These are phyloP conservation scores for Elsinoe batatas DNA, from an alignment of 2,329 filamentous ascomycete species.

Conservation along the genomic window DNA sequence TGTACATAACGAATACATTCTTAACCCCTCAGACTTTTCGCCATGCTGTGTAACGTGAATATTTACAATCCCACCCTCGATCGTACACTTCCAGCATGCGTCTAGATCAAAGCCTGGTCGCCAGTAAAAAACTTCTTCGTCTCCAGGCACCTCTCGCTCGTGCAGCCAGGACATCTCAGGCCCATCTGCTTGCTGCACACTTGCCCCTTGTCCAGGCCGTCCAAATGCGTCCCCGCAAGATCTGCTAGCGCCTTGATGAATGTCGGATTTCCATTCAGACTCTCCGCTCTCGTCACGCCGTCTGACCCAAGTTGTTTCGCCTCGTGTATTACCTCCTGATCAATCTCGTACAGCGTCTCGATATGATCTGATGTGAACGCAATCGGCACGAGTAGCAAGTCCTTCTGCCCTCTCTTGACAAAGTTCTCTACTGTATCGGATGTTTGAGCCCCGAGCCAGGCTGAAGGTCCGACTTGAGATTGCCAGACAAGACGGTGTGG, in stretches of 20 bases:
- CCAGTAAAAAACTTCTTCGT: slow-evolving; percentile 56
- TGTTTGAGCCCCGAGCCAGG: slow-evolving; percentile 94
- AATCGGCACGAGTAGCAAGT: slow-evolving; percentile 85
- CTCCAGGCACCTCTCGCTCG: slow-evolving; percentile 75
- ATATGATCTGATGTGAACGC: slow-evolving; percentile 99
- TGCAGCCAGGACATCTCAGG: slow-evolving; percentile 85
- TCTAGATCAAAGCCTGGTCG: slow-evolving; percentile 19
- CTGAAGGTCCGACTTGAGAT: slow-evolving; percentile 88
- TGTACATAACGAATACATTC: background rate
- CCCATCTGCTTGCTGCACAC: slow-evolving; percentile 79
- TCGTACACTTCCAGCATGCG: background rate
- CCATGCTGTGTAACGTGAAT: background rate
- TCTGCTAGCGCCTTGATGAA: slow-evolving; percentile 88
- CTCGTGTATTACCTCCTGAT: slow-evolving; percentile 89
- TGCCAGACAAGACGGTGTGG: slow-evolving; percentile 95
- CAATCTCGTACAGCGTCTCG: slow-evolving; percentile 89
- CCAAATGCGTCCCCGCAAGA: slow-evolving; percentile 70
- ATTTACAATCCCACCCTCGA: background rate
- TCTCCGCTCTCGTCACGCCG: slow-evolving; percentile 75
- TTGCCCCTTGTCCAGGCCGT: slow-evolving; percentile 42
- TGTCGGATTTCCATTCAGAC: slow-evolving; percentile 77
- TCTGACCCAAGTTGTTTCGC: slow-evolving; percentile 61
- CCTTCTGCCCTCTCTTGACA: slow-evolving; percentile 80
- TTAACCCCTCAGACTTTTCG: background rate
- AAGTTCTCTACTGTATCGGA: slow-evolving; percentile 79